These are phyloP conservation scores for Cyclospora cayetanensis DNA, from an alignment of 169 alveolate species.

Conservation along the genomic window DNA sequence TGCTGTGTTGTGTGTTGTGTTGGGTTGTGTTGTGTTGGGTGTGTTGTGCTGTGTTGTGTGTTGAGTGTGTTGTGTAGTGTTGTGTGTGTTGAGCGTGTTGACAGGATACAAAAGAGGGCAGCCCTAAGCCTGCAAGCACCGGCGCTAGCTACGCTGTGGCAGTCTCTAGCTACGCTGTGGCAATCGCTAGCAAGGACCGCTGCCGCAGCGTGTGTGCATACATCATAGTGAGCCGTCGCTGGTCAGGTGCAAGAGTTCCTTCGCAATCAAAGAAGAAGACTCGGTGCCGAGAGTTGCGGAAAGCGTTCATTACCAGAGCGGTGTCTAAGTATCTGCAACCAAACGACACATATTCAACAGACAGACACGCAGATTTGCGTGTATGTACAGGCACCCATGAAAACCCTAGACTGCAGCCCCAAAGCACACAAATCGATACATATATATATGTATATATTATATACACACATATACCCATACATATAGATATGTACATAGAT, in stretches of 20 bases:
- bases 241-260: slow-evolving; percentile 81
- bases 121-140: no score
- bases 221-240: slow-evolving; percentile 63
- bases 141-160: no score
- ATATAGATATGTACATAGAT: neutral
- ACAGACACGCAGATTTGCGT: neutral
- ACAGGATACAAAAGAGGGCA: neutral
- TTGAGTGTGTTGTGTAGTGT: no score
- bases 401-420: no score
- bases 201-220: neutral
- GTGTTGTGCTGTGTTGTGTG: no score
- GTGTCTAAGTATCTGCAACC: slow-evolving; percentile 48
- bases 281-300: slow-evolving; percentile 73
- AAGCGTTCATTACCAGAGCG: slow-evolving; percentile 67
- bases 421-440: neutral
- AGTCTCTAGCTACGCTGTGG: no score
- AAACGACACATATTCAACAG: neutral
- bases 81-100: neutral
- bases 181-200: no score
- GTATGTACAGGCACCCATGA: neutral
- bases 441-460: no score
- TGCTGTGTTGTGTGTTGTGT: no score
- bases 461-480: neutral
- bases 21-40: no score
- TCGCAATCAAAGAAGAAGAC: slow-evolving; percentile 80